Evolutionary conservation across 2,329 filamentous ascomycete genomes (phyloP), one percentile per base, ranked within the genome.

Genomic region (Dothideomycetidae sp.): DNA sequence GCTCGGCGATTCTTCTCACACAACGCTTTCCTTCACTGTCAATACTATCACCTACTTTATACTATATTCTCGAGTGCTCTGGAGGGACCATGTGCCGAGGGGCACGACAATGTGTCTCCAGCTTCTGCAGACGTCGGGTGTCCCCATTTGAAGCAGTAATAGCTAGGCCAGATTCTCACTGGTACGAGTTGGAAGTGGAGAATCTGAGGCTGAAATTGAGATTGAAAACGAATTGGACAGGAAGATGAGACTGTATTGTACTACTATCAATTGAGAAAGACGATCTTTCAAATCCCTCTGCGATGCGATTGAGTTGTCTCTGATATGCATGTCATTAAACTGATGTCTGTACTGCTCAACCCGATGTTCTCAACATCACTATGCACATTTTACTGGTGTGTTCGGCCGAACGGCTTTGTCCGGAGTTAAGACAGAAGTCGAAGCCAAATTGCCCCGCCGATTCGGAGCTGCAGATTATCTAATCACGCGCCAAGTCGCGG

Each of bases 31-130:
- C 33, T 29, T 29, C 13, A 26, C n/a, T 26, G 21, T 26, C 21
- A 26, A 26, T 26, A 26, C 21, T 16, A 30, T 21, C 33, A 29
- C 31, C 15, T 37, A 37, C 31, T 30, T 29, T 37, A 37, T 18
- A 12, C 17, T 19, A 11, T 12, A 21, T 29, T 37, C 15, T 12
- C 9, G 15, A 15, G 13, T 30, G 26, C 23, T 31, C 13, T 10
- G 33, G 5, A 18, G 14, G 18, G 23, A 19, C 13, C 15, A 33
- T 21, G 31, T 10, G 13, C 10, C 12, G 31, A n/a, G 5, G 12
- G 13, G 12, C 5, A 19, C 16, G 9, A 12, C 16, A 23, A 23
- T 26, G 33, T n/a, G n/a, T n/a, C n/a, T n/a, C n/a, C n/a, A n/a
- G n/a, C n/a, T n/a, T n/a, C n/a, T n/a, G n/a, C n/a, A n/a, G n/a